These are phyloP conservation scores for Rhizopus arrhizus DNA, from an alignment of 371 early-diverging fungal genomes.

Conservation along the genomic window DNA sequence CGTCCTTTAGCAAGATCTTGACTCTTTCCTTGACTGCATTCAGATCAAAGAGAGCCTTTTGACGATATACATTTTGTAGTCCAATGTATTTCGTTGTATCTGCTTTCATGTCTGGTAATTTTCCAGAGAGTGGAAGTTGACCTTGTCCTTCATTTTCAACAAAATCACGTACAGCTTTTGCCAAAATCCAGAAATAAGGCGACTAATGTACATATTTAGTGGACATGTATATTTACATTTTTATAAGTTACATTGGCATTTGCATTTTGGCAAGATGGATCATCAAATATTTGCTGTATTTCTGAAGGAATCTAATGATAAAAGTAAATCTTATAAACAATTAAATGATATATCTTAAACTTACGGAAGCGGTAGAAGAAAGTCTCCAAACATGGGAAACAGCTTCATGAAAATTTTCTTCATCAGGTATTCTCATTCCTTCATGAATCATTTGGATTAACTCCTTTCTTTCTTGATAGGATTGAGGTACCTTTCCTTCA, in stretches of 20 bases:
- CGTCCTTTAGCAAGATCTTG: slow-evolving; percentile 43
- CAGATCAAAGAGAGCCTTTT: slow-evolving; percentile 78
- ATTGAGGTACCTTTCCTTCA: slow-evolving; percentile 61
- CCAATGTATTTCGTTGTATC: slow-evolving; percentile 84
- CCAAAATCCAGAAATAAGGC: slow-evolving; percentile 84
- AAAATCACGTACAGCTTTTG: slow-evolving; percentile 78
- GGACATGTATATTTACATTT: background rate
- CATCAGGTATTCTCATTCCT: slow-evolving; percentile 64
- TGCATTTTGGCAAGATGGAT: slow-evolving; percentile 52
- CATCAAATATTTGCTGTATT: slow-evolving; percentile 56
- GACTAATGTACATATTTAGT: slow-evolving; percentile 49
- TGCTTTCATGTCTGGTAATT: slow-evolving; percentile 95
- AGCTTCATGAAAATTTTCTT: slow-evolving; percentile 92
- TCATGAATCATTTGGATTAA: slow-evolving; percentile 63
- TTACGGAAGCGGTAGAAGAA: slow-evolving; percentile 37
- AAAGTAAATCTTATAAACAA: background rate
- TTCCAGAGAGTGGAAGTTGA: slow-evolving; percentile 81
- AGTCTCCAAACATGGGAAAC: slow-evolving; percentile 59
- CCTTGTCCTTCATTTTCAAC: slow-evolving; percentile 73
- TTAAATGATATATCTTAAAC: background rate
- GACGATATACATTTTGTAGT: slow-evolving; percentile 85
- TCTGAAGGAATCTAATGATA: slow-evolving; percentile 47
- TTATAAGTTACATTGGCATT: slow-evolving; percentile 46
- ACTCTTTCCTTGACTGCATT: slow-evolving; percentile 60
- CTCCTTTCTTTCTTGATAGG: slow-evolving; percentile 64